Evolutionary conservation across 2,329 filamentous ascomycete species (phyloP).

Genomic region (Alternaria gaisen): DNA sequence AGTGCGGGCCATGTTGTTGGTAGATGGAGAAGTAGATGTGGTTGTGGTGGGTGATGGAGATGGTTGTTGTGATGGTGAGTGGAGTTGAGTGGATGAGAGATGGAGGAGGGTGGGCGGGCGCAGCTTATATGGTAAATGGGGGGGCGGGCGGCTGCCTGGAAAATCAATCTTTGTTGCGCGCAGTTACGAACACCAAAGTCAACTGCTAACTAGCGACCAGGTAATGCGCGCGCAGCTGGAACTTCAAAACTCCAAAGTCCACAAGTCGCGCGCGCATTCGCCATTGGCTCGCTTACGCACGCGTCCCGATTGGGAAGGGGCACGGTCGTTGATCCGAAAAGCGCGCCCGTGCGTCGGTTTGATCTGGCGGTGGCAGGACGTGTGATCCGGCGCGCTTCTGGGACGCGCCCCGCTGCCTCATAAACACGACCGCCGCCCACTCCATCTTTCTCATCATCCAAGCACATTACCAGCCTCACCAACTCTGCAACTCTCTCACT

Average conservation of each 20-base stretch:
- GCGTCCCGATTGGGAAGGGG: constrained; percentile 34
- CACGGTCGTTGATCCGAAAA: constrained; percentile 46
- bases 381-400: constrained; percentile 37
- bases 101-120: constrained; percentile 46
- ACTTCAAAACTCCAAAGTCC: constrained; percentile 29
- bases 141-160: constrained; percentile 48
- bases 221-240: constrained; percentile 19
- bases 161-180: constrained; percentile 43
- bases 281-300: constrained; percentile 39
- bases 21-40: constrained; percentile 33
- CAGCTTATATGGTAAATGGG: constrained; percentile 49
- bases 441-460: constrained; percentile 25
- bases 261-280: constrained; percentile 18
- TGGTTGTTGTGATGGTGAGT: constrained; percentile 30
- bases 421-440: constrained; percentile 34
- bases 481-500: constrained; percentile 1
- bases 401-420: constrained; percentile 38
- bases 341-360: constrained; percentile 43
- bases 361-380: constrained; percentile 38
- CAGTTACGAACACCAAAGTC: constrained; percentile 34
- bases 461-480: constrained; percentile 15
- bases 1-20: constrained; percentile 60
- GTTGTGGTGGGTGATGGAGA: constrained; percentile 29
- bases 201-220: constrained; percentile 25
- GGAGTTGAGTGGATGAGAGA: constrained; percentile 50